Conservation (phyloP, 2,329 filamentous ascomycete genomes). For the Nigrospora oryzae region DNA sequence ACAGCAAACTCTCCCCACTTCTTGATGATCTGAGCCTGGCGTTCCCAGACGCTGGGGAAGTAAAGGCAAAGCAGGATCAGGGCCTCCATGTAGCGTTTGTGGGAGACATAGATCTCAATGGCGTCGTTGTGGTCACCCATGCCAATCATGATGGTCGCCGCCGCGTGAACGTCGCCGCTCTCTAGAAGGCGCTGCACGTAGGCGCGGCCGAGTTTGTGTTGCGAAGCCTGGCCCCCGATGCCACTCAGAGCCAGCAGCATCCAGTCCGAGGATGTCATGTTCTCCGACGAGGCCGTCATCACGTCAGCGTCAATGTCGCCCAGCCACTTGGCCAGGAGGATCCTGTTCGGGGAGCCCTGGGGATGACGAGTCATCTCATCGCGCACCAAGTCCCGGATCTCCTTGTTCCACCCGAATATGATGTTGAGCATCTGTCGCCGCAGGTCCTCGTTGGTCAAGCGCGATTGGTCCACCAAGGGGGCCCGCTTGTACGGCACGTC, state of each 20-base stretch:
- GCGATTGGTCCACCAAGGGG: slow-evolving; percentile 45
- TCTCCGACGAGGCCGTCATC: slow-evolving; percentile 70
- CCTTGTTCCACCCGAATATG: slow-evolving; percentile 91
- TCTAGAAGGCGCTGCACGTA: slow-evolving; percentile 88
- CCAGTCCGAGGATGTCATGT: slow-evolving; percentile 94
- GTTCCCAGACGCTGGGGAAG: slow-evolving; percentile 81
- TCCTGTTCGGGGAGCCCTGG: slow-evolving; percentile 64
- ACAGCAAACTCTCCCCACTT: slow-evolving; percentile 95
- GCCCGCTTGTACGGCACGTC: slow-evolving; percentile 76
- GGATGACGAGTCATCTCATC: slow-evolving; percentile 77
- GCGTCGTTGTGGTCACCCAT: slow-evolving; percentile 91
- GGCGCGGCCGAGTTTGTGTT: slow-evolving; percentile 82
- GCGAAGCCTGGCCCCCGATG: slow-evolving; percentile 68
- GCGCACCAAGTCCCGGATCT: slow-evolving; percentile 70
- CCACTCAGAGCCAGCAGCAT: slow-evolving; percentile 89
- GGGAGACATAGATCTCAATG: slow-evolving; percentile 91
- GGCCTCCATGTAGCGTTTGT: slow-evolving; percentile 87
- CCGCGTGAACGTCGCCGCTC: slow-evolving; percentile 82
- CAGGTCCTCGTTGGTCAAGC: slow-evolving; percentile 69
- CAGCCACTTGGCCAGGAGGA: slow-evolving; percentile 87
- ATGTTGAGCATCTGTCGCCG: slow-evolving; percentile 85
- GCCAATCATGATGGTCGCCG: slow-evolving; percentile 85
- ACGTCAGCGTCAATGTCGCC: slow-evolving; percentile 76
- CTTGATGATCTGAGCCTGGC: slow-evolving; percentile 77
- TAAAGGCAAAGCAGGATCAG: slow-evolving; percentile 78